Evolutionary conservation across 1,139 yeast species (phyloP).

Genomic region (Blastobotrys niveus): DNA sequence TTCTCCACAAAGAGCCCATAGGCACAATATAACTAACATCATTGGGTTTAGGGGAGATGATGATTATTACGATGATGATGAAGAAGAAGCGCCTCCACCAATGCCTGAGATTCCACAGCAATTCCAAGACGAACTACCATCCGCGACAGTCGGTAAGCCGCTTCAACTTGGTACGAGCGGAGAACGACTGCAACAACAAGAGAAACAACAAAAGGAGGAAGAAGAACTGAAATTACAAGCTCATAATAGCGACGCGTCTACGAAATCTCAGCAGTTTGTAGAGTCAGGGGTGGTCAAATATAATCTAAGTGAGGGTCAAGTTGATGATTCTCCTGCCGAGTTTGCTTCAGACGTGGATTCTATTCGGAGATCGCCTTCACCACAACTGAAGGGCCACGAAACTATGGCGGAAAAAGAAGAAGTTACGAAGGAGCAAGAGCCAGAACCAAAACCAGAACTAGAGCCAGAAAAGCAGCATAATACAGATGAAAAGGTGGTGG

Average conservation of each 20-base stretch:
- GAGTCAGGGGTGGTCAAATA: conserved; percentile 24
- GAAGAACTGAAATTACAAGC: conserved; percentile 1
- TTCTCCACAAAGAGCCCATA: neutral
- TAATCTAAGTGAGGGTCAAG: conserved; percentile 16
- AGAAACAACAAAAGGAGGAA: conserved; percentile 1
- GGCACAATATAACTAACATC: conserved; percentile 4
- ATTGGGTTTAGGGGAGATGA: conserved; percentile 25
- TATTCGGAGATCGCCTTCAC: too few relatives aligned
- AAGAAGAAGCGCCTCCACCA: conserved; percentile 26
- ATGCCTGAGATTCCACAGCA: conserved; percentile 25
- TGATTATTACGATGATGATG: conserved; percentile 25
- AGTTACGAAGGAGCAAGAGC: too few relatives aligned
- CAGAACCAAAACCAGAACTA: too few relatives aligned
- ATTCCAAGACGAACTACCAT: conserved; percentile 10
- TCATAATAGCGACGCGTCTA: conserved; percentile 16
- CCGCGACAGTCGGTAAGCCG: conserved; percentile 15
- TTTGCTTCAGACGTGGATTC: too few relatives aligned
- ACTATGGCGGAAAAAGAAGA: too few relatives aligned
- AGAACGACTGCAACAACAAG: conserved; percentile 1
- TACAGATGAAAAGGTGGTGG: too few relatives aligned
- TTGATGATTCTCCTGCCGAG: neutral
- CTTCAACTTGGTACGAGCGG: conserved; percentile 23
- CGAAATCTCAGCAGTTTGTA: conserved; percentile 17
- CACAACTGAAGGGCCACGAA: too few relatives aligned
- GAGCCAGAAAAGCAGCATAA: too few relatives aligned